A percentile compares a stretch with the other conserved stretches of the same genome.
phyloP scores from a whole-genome alignment of 805 yeast species.

The Myxozyma neglecta region DNA sequence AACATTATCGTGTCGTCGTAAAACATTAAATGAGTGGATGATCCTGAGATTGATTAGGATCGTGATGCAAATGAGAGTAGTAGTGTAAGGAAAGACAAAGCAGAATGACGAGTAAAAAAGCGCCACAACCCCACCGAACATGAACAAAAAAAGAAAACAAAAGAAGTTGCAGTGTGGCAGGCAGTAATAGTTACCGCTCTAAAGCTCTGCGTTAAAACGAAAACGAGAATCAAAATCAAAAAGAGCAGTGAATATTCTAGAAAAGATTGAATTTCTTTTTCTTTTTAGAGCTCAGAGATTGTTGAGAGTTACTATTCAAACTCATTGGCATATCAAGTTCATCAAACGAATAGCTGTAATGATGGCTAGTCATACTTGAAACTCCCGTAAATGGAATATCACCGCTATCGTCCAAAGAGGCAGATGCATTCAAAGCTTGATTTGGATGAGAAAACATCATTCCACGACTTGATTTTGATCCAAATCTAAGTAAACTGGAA shows the following conservation, averaged over 20 bases:
- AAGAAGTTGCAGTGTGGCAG: too few species aligned
- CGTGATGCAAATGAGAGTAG: too few species aligned
- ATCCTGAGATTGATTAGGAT: too few species aligned
- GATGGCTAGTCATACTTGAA: slow-evolving; percentile 1
- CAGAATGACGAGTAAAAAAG: too few species aligned
- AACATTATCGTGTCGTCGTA: background rate
- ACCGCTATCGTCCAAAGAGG: background rate
- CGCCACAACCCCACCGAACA: too few species aligned
- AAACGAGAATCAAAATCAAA: background rate
- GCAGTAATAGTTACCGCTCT: too few species aligned
- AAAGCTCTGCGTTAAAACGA: background rate
- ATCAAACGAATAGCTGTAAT: slow-evolving; percentile 1
- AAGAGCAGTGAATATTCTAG: background rate
- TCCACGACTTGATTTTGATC: background rate
- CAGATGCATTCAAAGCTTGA: too few species aligned
- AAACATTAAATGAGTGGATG: too few species aligned
- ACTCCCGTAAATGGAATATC: slow-evolving; percentile 7
- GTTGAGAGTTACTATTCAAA: background rate
- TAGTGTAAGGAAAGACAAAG: too few species aligned
- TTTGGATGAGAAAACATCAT: background rate
- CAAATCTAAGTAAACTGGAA: background rate
- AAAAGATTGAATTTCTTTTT: slow-evolving; percentile 1
- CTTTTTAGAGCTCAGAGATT: background rate
- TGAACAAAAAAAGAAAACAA: too few species aligned
- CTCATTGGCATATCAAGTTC: background rate